Base-by-base conservation (phyloP, 2,329 filamentous ascomycete genomes). In the Fusarium domesticum region DNA sequence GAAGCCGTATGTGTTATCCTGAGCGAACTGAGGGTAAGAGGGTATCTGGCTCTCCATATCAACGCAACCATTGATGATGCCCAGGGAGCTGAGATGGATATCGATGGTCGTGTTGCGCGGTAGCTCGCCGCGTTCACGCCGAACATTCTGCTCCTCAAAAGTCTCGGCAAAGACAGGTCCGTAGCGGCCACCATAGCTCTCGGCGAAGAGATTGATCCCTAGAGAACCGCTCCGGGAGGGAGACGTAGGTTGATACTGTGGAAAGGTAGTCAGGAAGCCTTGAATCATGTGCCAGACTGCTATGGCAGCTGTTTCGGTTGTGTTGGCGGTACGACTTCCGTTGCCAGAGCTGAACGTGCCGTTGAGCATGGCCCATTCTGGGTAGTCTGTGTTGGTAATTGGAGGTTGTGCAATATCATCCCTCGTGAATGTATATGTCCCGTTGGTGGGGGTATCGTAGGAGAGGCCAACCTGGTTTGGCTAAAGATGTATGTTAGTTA, bases 171-270 rank as follows among this genome's bases (percentile, higher is more conserved):
- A 85, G 2, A 77, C 70, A 2, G 83, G 83, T 0, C 81, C 85
- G 55, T 87, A 89, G 43, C 81, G 78, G 11, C 86, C 86, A 25
- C 83, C 80, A 61, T 87, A 85, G 63, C 80, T 84, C 62, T 89
- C 83, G 1, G 82, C 76, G 49, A 85, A 87, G 5, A 88, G 67
- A 54, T 83, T 82, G 41, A 88, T 73, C 5, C 78, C 78, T 15
- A 81, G 57, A 0, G 73, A 66, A 31, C 71, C 66, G 49, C 71
- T 69, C 25, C 64, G 62, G 5, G 74, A 47, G 15, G 40, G 40
- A 2, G 47, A 41, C 5, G 48, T 70, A 4, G 77, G 77, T 28
- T 76, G 75, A 54, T 82, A 80, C 49, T 78, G 70, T 0, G 81
- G 80, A 47, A 84, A 84, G 1, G 72, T 67, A 12, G 68, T 70